Base-by-base conservation (phyloP, 208 protist genomes). In the Leishmania braziliensis region DNA sequence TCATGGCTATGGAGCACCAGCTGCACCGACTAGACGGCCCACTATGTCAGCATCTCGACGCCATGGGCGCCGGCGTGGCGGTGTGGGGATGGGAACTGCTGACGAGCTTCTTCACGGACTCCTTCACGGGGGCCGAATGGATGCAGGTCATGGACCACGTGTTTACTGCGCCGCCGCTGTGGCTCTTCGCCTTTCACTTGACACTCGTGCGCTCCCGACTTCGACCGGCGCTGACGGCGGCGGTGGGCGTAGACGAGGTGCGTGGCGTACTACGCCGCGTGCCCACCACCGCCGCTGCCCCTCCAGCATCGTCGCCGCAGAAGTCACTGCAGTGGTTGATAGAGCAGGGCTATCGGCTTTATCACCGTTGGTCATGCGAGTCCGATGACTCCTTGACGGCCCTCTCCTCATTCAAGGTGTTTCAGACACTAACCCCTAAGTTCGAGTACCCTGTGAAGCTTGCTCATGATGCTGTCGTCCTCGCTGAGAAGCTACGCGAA, bases 141-240 rank as follows among this genome's bases (percentile, higher is more conserved):
- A 86, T 96, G 76, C 93, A 97, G 79, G 86, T 98, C 26, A 96
- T 98, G 93, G 95, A 98, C 83, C 95, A 98, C 85, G 89, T 87
- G 1, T 77, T 96, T 18, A 82, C 87, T 33, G 90, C 91, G 51
- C 18, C 88, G 50, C 94, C 95, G 43, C 72, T 95, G 75, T 98
- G 93, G 91, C 86, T 98, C 9, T 97, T 94, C 50, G 75, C 90
- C 9, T 97, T 98, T 83, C 89, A 97, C 78, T 74, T 95, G 53
- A 74, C 74, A 3, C 39, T 91, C 36, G 39, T 86, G 4, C 63
- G 74, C 14, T 77, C 73, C 4, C 78, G 75, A 29, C n/a, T 94
- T 63, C 86, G 92, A 10, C 75, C 60, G 23, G n/a, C 74, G 51
- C 84, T 96, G 10, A 73, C 95, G 66, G 56, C 78, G 53, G 80